Percentiles rank a stretch among this genome's conserved stretches.
Conservation (phyloP, 192 early-diverging fungal species). For the Geosiphon pyriformis region DNA sequence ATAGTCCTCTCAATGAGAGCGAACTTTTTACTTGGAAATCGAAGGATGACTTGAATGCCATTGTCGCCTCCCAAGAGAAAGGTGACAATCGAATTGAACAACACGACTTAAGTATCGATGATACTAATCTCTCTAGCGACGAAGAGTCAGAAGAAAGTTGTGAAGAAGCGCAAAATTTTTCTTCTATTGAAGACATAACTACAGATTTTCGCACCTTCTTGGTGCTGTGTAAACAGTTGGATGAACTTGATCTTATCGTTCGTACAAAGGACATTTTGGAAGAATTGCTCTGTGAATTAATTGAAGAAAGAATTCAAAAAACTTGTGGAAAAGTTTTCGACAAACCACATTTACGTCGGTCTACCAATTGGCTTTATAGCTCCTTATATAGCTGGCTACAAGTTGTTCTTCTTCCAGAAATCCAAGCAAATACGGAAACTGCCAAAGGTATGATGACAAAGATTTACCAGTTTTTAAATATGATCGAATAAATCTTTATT, state of each 20-base stretch:
- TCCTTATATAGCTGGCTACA: conserved; percentile 14
- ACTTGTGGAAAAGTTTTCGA: conserved; percentile 6
- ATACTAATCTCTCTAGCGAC: not conserved
- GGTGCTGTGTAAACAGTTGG: conserved; percentile 8
- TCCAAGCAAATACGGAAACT: no score
- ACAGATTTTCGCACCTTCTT: not conserved
- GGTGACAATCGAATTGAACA: not conserved
- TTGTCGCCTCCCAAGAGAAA: conserved; percentile 6
- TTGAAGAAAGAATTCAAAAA: conserved; percentile 7
- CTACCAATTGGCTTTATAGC: conserved; percentile 19
- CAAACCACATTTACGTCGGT: conserved; percentile 6
- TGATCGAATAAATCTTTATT: not conserved
- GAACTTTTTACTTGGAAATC: conserved; percentile 19
- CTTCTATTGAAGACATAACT: not conserved
- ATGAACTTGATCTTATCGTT: conserved; percentile 12
- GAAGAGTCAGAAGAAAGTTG: not conserved
- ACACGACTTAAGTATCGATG: not conserved
- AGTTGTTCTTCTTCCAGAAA: not conserved
- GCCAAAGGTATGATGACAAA: conserved; percentile 3
- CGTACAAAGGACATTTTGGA: conserved; percentile 22
- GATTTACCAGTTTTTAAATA: not conserved
- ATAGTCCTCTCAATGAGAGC: not conserved
- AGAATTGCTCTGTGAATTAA: conserved; percentile 17
- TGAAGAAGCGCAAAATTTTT: not conserved
- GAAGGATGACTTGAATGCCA: conserved; percentile 8